Conservation (phyloP, 345 rosid species). For the Citrus hindsii region DNA sequence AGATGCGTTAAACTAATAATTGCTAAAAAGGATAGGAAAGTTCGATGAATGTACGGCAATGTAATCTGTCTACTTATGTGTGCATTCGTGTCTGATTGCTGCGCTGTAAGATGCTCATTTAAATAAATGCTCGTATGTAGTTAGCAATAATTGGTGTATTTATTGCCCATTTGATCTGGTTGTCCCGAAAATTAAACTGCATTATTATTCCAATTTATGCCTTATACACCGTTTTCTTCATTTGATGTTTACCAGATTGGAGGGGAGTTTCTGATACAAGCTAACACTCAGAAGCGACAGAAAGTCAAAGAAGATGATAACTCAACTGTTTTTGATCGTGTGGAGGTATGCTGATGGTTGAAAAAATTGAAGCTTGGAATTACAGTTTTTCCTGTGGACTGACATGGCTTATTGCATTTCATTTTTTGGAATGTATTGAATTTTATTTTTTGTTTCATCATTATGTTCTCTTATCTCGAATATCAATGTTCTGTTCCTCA, state of each 20-base stretch:
- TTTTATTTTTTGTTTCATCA: neutral
- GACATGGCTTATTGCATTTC: neutral
- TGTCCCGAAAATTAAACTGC: neutral
- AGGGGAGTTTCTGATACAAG: conserved; percentile 88
- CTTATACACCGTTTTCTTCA: conserved; percentile 8
- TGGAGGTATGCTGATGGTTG: conserved; percentile 49
- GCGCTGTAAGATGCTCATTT: neutral
- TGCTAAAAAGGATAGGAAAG: neutral
- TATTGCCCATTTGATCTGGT: neutral
- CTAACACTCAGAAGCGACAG: conserved; percentile 81
- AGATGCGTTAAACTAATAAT: neutral
- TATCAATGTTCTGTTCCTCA: neutral
- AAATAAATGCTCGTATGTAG: neutral
- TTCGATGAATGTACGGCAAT: neutral
- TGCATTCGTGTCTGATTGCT: neutral
- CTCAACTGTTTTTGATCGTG: conserved; percentile 43
- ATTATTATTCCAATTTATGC: neutral
- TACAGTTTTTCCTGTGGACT: conserved; percentile 3
- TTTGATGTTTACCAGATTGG: conserved; percentile 48
- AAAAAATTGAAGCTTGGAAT: neutral
- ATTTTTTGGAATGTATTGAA: neutral
- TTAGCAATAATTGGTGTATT: neutral
- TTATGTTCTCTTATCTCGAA: neutral
- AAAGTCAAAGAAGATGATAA: conserved; percentile 58
- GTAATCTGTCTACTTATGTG: neutral